These are phyloP conservation scores for Geosiphon pyriformis DNA, from an alignment of 192 early-diverging fungal species.

Conservation along the genomic window DNA sequence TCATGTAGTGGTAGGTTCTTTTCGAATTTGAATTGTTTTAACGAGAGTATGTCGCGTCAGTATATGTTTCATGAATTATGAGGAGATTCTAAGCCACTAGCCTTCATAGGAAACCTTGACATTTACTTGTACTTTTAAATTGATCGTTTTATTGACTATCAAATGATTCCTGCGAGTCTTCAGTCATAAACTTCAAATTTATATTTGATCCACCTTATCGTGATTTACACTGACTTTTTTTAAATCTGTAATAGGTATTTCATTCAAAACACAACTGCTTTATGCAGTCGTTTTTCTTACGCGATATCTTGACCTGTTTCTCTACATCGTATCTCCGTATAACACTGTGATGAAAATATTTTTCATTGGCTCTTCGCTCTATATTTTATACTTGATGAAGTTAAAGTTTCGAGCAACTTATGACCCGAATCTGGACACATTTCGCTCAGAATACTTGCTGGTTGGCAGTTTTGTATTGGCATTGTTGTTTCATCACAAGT, in stretches of 20 bases:
- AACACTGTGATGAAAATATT: conserved; percentile 95
- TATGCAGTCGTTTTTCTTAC: conserved; percentile 88
- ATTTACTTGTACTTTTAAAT: neutral
- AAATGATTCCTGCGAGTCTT: neutral
- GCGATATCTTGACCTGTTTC: conserved; percentile 91
- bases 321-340: conserved; percentile 74
- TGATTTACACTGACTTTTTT: neutral
- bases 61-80: neutral
- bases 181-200: neutral
- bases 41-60: no score
- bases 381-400: conserved; percentile 90
- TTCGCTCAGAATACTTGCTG: conserved; percentile 84
- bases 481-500: conserved; percentile 69
- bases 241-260: conserved; percentile 78
- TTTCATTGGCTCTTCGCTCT: conserved; percentile 80
- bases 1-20: conserved; percentile 74
- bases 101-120: neutral
- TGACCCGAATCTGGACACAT: conserved; percentile 87
- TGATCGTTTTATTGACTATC: neutral
- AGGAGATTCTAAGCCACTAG: neutral
- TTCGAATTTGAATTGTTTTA: neutral
- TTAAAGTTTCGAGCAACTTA: conserved; percentile 82
- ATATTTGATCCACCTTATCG: neutral
- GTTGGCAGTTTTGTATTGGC: conserved; percentile 63
- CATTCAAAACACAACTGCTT: conserved; percentile 93